phyloP scores from a whole-genome alignment of 2,329 filamentous ascomycete genomes.

The Sporothrix inflata region DNA sequence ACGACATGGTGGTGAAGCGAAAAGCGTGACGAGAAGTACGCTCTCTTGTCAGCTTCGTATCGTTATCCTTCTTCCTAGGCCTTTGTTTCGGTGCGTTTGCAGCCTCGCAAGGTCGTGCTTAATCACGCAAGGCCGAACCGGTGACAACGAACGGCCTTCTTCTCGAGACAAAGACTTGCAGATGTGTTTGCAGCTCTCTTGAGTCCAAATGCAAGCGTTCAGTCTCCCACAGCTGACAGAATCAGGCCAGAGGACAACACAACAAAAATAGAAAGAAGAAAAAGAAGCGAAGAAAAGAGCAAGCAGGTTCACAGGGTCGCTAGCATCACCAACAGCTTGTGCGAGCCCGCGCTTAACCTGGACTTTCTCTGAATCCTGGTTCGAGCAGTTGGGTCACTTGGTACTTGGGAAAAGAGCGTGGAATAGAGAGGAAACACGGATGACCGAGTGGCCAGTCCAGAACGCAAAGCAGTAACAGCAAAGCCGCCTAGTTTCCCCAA shows the following conservation, averaged over 20 bases:
- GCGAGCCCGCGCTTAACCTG: not conserved
- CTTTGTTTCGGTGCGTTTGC: not conserved
- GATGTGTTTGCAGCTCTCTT: not conserved
- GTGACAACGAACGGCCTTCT: not conserved
- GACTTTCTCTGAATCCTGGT: not conserved
- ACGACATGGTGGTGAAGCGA: slow-evolving; percentile 47
- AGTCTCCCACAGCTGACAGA: not conserved
- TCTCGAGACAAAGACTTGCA: not conserved
- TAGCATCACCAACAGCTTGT: not conserved
- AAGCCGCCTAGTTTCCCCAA: not conserved
- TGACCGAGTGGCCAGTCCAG: not conserved
- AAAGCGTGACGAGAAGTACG: not conserved
- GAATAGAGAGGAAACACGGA: not conserved
- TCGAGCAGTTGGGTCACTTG: slow-evolving; percentile 12
- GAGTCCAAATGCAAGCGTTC: not conserved
- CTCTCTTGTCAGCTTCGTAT: slow-evolving; percentile 3
- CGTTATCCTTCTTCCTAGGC: not conserved
- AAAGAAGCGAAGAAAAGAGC: not conserved
- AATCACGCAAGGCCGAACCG: not conserved
- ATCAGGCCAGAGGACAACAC: not conserved
- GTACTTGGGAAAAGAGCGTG: not conserved
- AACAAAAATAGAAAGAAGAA: not conserved
- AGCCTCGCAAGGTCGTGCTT: slow-evolving; percentile 6
- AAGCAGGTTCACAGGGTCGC: not conserved
- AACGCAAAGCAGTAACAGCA: not conserved